phyloP scores from a whole-genome alignment of 306 rosid genomes.

The Vigna unguiculata region DNA sequence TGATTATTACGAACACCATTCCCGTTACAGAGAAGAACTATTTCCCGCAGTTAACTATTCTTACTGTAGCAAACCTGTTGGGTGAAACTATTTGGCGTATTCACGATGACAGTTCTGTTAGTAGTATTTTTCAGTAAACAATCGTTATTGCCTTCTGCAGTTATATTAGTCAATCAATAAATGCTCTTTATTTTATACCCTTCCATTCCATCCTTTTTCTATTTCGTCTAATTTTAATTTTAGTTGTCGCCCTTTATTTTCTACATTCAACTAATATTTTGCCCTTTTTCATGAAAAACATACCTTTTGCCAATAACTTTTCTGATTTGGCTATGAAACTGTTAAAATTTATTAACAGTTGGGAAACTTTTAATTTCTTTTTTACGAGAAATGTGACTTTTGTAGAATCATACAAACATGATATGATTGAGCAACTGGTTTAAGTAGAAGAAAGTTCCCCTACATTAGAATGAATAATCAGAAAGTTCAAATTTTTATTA shows the following conservation, averaged over 20 bases:
- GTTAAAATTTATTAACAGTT: no score
- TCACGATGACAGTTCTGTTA: slow-evolving; percentile 88
- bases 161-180: slow-evolving; percentile 35
- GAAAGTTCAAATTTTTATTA: no score
- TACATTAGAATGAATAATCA: no score
- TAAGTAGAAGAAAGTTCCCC: no score
- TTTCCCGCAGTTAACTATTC: slow-evolving; percentile 93
- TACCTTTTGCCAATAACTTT: no score
- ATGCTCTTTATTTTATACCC: slow-evolving; percentile 20
- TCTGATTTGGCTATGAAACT: no score
- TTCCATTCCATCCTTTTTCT: not conserved
- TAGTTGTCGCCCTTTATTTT: not conserved
- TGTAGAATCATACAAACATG: no score
- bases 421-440: no score
- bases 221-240: not conserved
- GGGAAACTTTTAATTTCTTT: no score
- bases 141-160: not conserved
- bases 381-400: no score
- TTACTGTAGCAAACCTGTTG: slow-evolving; percentile 88
- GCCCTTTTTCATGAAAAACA: no score
- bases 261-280: not conserved
- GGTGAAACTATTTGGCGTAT: slow-evolving; percentile 99
- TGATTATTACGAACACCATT: slow-evolving; percentile 87
- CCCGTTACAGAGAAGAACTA: slow-evolving; percentile 81
- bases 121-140: slow-evolving; percentile 82